These are phyloP conservation scores for Calonectria hawksworthii DNA, from an alignment of 2,329 filamentous ascomycete species.

Conservation along the genomic window DNA sequence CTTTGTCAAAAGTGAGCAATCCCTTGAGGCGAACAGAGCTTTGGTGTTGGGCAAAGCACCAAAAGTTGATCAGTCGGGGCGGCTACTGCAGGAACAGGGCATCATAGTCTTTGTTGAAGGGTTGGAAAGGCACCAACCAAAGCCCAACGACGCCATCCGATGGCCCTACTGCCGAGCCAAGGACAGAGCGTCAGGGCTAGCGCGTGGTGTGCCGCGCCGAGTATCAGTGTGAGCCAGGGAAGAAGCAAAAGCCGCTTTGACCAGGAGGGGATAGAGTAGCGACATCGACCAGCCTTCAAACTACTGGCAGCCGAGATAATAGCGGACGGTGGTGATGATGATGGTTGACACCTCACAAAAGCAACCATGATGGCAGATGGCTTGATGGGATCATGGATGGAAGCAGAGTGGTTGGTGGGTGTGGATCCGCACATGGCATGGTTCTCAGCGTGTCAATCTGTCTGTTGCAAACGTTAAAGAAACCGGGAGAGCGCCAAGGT, in stretches of 20 bases:
- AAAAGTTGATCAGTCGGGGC: conserved; percentile 33
- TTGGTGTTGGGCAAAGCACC: not conserved
- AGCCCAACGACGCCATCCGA: conserved; percentile 30
- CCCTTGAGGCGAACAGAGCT: not conserved
- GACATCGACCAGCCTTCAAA: conserved; percentile 8
- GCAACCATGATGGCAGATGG: not conserved
- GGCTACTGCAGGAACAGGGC: conserved; percentile 45
- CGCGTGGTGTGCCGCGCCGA: conserved; percentile 21
- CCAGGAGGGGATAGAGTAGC: conserved; percentile 10
- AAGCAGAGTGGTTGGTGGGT: conserved; percentile 7
- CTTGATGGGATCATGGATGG: not conserved
- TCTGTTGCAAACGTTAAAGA: conserved; percentile 14
- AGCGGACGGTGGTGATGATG: conserved; percentile 10
- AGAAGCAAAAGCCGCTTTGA: not conserved
- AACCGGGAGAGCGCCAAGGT: conserved; percentile 10
- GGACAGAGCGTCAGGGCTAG: conserved; percentile 32
- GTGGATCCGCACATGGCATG: conserved; percentile 23
- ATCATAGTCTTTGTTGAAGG: conserved; percentile 36
- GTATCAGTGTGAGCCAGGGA: not conserved
- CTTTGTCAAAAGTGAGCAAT: not conserved
- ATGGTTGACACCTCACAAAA: conserved; percentile 17
- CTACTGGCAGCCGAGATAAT: conserved; percentile 9
- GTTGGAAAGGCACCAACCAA: conserved; percentile 13
- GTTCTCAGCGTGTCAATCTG: conserved; percentile 6
- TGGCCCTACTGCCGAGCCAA: conserved; percentile 29